Percentiles rank a stretch among this genome's conserved stretches.
Conservation (phyloP, 768 basidiomycete species). For the Crucibulum laeve region DNA sequence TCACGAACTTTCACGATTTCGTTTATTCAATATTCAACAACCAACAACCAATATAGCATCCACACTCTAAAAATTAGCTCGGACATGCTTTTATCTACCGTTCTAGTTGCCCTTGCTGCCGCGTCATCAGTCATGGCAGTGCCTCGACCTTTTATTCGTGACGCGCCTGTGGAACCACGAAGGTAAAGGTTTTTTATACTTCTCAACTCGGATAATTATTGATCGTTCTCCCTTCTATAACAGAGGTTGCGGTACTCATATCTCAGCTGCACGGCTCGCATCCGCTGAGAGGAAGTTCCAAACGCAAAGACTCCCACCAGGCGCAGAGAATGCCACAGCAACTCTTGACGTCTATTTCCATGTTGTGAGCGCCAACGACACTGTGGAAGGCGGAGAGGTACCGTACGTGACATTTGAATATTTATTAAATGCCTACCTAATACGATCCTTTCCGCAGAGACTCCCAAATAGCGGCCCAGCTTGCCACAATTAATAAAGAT, state of each 20-base stretch:
- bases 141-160: too few relatives aligned
- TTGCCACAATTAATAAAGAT: conserved; percentile 35
- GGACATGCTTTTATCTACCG: too few relatives aligned
- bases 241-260: conserved; percentile 34
- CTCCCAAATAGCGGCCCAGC: conserved; percentile 26
- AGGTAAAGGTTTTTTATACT: too few relatives aligned
- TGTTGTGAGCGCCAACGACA: conserved; percentile 35
- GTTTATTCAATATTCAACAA: not conserved
- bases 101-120: too few relatives aligned
- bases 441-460: conserved; percentile 15
- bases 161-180: too few relatives aligned
- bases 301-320: conserved; percentile 22
- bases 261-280: conserved; percentile 24
- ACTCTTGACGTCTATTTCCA: conserved; percentile 39
- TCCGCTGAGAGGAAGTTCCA: conserved; percentile 34
- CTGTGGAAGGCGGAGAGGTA: conserved; percentile 32
- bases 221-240: not conserved
- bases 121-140: too few relatives aligned
- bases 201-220: too few relatives aligned
- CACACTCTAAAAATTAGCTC: too few relatives aligned
- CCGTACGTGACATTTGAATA: conserved; percentile 22
- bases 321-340: conserved; percentile 20
- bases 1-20: not conserved
- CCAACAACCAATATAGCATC: too few relatives aligned
- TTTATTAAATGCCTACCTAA: conserved; percentile 5